A percentile compares a stretch with the other conserved stretches of the same genome.
Evolutionary conservation across 176 grass and related monocot genomes (phyloP).

Genomic region (Pontederia paniculata): DNA sequence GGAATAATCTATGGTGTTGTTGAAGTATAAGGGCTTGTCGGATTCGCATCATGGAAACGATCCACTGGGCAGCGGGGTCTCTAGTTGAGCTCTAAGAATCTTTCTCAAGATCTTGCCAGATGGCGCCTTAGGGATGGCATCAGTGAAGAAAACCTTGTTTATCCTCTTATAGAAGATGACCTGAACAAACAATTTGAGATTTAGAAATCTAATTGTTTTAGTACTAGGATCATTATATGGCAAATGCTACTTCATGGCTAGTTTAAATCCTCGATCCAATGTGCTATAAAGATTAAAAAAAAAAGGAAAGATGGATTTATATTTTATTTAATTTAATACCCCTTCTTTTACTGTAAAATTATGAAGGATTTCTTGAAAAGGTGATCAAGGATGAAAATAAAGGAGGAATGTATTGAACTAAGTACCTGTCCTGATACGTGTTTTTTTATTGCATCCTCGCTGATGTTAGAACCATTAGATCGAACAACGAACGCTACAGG

Average conservation of each 20-base stretch:
- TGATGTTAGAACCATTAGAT: not conserved
- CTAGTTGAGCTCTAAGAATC: slow-evolving; percentile 2
- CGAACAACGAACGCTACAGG: slow-evolving; percentile 3
- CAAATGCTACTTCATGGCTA: too few relatives aligned
- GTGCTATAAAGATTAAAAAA: not conserved
- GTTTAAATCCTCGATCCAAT: too few relatives aligned
- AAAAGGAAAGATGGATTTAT: not conserved
- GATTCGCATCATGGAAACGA: not conserved
- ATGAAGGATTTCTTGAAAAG: not conserved
- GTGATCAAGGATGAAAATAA: not conserved
- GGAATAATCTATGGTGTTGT: not conserved
- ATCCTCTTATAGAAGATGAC: slow-evolving; percentile 8
- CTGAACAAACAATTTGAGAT: not conserved
- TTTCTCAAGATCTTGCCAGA: slow-evolving; percentile 10
- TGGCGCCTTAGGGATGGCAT: not conserved
- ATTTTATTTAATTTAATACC: not conserved
- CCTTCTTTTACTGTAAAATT: not conserved
- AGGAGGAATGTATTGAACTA: not conserved
- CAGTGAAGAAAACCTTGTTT: slow-evolving; percentile 10
- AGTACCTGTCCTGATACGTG: not conserved
- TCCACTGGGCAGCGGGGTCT: not conserved
- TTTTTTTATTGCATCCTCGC: slow-evolving; percentile 1
- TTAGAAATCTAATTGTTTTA: too few relatives aligned
- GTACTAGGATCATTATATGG: too few relatives aligned
- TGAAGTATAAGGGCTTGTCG: not conserved